A percentile compares a stretch with the other conserved stretches of the same genome.
Conservation (phyloP, 2,329 filamentous ascomycete genomes). For the Colletotrichum aenigma region DNA sequence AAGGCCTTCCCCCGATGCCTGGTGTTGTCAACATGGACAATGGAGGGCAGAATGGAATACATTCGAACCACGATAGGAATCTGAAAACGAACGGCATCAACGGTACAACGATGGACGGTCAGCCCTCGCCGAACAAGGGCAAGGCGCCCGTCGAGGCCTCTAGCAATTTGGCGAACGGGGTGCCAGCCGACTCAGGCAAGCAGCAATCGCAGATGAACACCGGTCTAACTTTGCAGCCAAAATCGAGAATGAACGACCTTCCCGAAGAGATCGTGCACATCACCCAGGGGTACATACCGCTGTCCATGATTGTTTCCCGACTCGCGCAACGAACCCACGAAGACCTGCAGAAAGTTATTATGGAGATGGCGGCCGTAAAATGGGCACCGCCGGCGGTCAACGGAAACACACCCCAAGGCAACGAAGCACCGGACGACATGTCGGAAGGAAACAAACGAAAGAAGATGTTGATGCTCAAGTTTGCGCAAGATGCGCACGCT, state of each 20-base stretch:
- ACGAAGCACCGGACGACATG: constrained; percentile 54
- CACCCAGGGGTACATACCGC: constrained; percentile 74
- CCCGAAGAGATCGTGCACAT: constrained; percentile 73
- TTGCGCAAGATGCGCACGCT: constrained; percentile 78
- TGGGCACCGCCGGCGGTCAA: constrained; percentile 56
- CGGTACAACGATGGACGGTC: constrained; percentile 32
- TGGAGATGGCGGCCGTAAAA: constrained; percentile 72
- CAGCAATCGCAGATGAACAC: constrained; percentile 16
- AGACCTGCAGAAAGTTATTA: constrained; percentile 72
- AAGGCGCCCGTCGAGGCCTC: constrained; percentile 27
- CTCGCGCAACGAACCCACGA: constrained; percentile 85
- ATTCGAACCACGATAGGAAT: constrained; percentile 61
- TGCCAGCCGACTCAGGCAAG: constrained; percentile 25
- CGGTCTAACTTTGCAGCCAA: constrained; percentile 10
- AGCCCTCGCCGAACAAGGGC: constrained; percentile 35
- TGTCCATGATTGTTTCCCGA: constrained; percentile 76
- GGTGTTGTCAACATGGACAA: constrained; percentile 61
- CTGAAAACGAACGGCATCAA: constrained; percentile 47
- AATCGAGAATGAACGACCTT: constrained; percentile 56
- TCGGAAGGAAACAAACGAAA: constrained; percentile 74
- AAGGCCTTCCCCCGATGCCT: constrained; percentile 45
- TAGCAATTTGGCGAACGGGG: constrained; percentile 27
- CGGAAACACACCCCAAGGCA: constrained; percentile 47
- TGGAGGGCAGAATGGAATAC: constrained; percentile 56
- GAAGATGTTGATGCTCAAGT: constrained; percentile 76